Base-by-base conservation (phyloP, 1,284 basidiomycete species). In the Testicularia cyperi region DNA sequence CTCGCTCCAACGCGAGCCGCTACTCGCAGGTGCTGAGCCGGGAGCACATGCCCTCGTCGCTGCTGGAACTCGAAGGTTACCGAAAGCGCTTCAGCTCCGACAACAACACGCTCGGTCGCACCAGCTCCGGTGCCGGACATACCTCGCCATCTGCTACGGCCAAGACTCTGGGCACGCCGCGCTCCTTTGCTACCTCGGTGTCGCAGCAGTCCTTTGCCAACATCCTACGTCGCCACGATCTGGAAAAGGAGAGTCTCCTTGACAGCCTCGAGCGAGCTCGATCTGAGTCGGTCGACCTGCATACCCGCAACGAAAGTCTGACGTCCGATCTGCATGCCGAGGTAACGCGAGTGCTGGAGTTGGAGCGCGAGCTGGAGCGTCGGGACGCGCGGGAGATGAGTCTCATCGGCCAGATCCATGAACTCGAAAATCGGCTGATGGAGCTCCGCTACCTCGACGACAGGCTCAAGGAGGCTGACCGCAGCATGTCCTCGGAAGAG, bases 91-190 rank as follows among this genome's bases (percentile, higher is more conserved):
- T 55, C 40, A 62, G 58, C 34, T 51, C 22, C 21, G 58, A 62
- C 47, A 55, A 62, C 38, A 62, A 47, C 24, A 54, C 46, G 18
- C 44, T 52, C 28, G 53, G 53, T 29, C 56, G 51, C 33, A 38
- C 47, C 44, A 65, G 53, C 52, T 56, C 52, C 31, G 62, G 56
- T 18, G 57, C 39, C 38, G 62, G 62, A 38, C 63, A 66, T 38
- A 67, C 65, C 5, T 66, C 64, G 4, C 67, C 65, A 16, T 68
- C 61, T n/a, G 60, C 47, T 2, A 69, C 67, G 12, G 52, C 52
- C 44, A 67, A 68, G 53, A 68, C 67, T 37, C 61, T 57, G 2
- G 65, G 67, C 41, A 65, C 65, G 34, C 67, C 65, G 27, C 44
- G 65, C 25, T 69, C 64, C 31, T 51, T 49, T 37, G 47, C 46